phyloP scores from a whole-genome alignment of 2,329 filamentous ascomycete genomes.

The Didymella sp. region DNA sequence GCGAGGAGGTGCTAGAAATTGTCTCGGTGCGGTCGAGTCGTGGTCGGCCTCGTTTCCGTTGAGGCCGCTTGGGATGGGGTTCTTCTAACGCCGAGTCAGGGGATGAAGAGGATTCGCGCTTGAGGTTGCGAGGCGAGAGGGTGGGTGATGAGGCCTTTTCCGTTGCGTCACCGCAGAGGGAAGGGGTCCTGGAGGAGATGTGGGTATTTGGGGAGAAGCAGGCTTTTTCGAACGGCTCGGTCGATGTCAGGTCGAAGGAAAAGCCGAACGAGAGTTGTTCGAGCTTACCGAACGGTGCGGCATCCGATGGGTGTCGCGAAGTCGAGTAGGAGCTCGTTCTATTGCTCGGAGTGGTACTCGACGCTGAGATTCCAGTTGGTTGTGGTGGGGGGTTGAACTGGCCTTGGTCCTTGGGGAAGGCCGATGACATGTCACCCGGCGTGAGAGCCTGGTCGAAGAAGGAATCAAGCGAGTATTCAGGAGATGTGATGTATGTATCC shows the following conservation, averaged over 20 bases:
- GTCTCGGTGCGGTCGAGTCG: constrained; percentile 36
- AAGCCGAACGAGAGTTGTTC: constrained; percentile 27
- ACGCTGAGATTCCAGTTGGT: constrained; percentile 23
- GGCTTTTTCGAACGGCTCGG: constrained; percentile 24
- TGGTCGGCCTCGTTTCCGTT: constrained; percentile 43
- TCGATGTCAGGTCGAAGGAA: constrained; percentile 27
- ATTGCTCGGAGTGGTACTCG: constrained; percentile 18
- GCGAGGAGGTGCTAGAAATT: constrained; percentile 26
- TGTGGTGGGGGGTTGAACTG: constrained; percentile 27
- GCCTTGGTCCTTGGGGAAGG: constrained; percentile 27
- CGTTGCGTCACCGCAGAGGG: constrained; percentile 42
- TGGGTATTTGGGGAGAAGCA: constrained; percentile 28
- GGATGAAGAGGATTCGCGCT: constrained; percentile 40
- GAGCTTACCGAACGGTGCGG: constrained; percentile 32
- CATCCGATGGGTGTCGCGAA: constrained; percentile 28
- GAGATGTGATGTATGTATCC: constrained; percentile 31
- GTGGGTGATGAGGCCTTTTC: constrained; percentile 30
- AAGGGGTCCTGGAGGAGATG: constrained; percentile 39
- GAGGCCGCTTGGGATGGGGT: constrained; percentile 35
- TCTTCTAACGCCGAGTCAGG: constrained; percentile 29
- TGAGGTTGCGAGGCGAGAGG: constrained; percentile 38
- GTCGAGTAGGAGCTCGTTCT: constrained; percentile 17
- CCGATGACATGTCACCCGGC: constrained; percentile 30
- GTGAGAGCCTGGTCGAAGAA: constrained; percentile 42
- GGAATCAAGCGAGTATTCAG: constrained; percentile 36